Base-by-base conservation (phyloP, 257 asterid genomes). In the Capsicum pubescens region DNA sequence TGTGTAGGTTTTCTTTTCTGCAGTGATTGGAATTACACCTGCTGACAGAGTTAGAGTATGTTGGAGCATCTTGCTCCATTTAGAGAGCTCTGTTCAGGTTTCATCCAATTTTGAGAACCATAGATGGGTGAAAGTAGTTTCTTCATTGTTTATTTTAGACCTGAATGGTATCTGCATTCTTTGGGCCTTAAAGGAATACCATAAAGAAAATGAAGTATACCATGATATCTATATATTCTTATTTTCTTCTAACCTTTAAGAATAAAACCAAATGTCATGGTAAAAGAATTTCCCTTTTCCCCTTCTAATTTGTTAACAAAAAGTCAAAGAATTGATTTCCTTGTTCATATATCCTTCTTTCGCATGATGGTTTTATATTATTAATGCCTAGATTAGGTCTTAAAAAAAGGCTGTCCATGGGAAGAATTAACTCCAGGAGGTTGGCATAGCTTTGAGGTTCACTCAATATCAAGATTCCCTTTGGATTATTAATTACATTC, bases 1-100 rank as follows among this genome's bases (percentile, higher is more conserved):
- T 70, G 14, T 70, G 54, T 70, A 70, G 79, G 52, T 50, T 44
- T 44, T 70, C 35, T 44, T 42, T 72, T 72, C 59, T 72, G 80
- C 11, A 10, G 80, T 19, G 57, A 72, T 48, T 52, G 39, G 59
- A 72, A 46, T 48, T 46, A n/a, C 15, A 72, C 56, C 57, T 72
- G 58, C 59, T 71, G 79, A 46, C 10, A 17, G 58, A 2, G 17
- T 46, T 48, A 69, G 52, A 9, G 55, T 69, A 21, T 69, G 55
- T 69, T 61, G 16, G 70, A 64, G 70, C 35, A 26, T 26, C 39
- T 9, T 64, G 6, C 44, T 64, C 39, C 15, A 64, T 64, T 26
- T 71, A 71, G 79, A 17, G 79, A 17, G 11, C 57, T 72, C 59
- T 19, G 17, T 72, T 72, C 39, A 48, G 80, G 59, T 19, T 48